phyloP scores from a whole-genome alignment of 2,329 filamentous ascomycete genomes.

The Ceratocystis diversiconidia region DNA sequence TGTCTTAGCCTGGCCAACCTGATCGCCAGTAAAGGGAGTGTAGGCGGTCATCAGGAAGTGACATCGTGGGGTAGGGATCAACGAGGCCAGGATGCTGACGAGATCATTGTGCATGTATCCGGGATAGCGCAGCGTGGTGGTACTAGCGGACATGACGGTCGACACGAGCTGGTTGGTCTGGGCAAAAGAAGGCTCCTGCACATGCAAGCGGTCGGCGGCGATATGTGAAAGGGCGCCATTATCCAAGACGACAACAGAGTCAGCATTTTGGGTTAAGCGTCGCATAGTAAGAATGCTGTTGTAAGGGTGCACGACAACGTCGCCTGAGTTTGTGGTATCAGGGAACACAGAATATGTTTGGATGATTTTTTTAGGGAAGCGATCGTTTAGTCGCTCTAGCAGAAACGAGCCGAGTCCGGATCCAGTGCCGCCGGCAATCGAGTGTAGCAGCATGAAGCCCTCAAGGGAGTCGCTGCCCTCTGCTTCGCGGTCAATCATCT shows the following conservation, averaged over 20 bases:
- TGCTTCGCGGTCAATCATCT: constrained; percentile 98
- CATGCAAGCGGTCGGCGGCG: constrained; percentile 83
- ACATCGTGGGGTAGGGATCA: constrained; percentile 90
- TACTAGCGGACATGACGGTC: constrained; percentile 97
- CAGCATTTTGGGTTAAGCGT: constrained; percentile 83
- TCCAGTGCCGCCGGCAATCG: constrained; percentile 91
- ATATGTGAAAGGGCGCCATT: constrained; percentile 90
- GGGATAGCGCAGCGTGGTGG: constrained; percentile 88
- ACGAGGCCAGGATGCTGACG: constrained; percentile 85
- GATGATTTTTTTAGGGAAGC: constrained; percentile 97
- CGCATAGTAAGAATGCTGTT: constrained; percentile 91
- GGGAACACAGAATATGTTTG: constrained; percentile 99
- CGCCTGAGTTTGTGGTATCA: constrained; percentile 70
- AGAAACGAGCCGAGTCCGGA: constrained; percentile 93
- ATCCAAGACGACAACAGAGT: constrained; percentile 93
- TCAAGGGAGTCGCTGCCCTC: constrained; percentile 96
- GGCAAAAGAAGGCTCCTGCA: constrained; percentile 88
- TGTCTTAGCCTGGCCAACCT: constrained; percentile 92
- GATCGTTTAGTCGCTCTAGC: constrained; percentile 87
- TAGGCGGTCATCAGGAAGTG: constrained; percentile 99
- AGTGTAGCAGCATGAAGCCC: constrained; percentile 98
- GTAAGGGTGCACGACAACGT: constrained; percentile 96
- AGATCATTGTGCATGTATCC: constrained; percentile 99
- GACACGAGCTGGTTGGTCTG: constrained; percentile 95
- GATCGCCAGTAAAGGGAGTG: constrained; percentile 92